phyloP scores from a whole-genome alignment of 495 filamentous ascomycete species.

The Daldinia grandis region DNA sequence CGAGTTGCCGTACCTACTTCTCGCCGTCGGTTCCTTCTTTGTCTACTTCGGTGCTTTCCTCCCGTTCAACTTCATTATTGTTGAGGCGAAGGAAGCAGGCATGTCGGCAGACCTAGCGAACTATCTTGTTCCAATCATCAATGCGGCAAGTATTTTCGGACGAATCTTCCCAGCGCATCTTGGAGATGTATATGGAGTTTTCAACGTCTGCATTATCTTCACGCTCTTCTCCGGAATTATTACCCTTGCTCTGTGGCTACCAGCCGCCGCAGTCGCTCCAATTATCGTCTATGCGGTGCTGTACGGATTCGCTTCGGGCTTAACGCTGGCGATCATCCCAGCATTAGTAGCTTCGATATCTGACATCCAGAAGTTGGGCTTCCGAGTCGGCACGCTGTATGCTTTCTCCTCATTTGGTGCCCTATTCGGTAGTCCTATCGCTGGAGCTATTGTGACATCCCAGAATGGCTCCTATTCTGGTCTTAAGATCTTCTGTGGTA shows the following conservation, averaged over 20 bases:
- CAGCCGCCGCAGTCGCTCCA: slow-evolving; percentile 57
- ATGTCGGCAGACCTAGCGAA: slow-evolving; percentile 61
- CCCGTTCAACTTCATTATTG: slow-evolving; percentile 71
- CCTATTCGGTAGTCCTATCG: slow-evolving; percentile 27
- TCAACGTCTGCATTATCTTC: slow-evolving; percentile 65
- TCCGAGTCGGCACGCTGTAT: slow-evolving; percentile 23
- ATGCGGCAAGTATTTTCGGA: slow-evolving; percentile 50
- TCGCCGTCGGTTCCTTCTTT: slow-evolving; percentile 50
- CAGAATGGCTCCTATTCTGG: slow-evolving; percentile 23
- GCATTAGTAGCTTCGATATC: slow-evolving; percentile 28
- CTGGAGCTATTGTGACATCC: slow-evolving; percentile 24
- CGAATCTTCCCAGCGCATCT: slow-evolving; percentile 68
- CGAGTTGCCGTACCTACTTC: slow-evolving; percentile 49
- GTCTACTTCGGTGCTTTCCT: slow-evolving; percentile 69
- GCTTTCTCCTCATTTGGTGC: slow-evolving; percentile 29
- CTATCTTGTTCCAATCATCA: slow-evolving; percentile 71
- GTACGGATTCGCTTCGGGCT: slow-evolving; percentile 64
- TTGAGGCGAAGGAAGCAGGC: slow-evolving; percentile 60
- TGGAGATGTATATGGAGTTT: slow-evolving; percentile 71
- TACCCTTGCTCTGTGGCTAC: slow-evolving; percentile 69
- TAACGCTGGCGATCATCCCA: slow-evolving; percentile 19
- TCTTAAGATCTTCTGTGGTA: slow-evolving; percentile 24
- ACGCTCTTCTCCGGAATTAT: slow-evolving; percentile 62
- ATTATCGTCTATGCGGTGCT: slow-evolving; percentile 67
- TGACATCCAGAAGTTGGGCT: slow-evolving; percentile 25